Conservation (phyloP, 192 early-diverging fungal genomes). For the Umbelopsis vinacea region DNA sequence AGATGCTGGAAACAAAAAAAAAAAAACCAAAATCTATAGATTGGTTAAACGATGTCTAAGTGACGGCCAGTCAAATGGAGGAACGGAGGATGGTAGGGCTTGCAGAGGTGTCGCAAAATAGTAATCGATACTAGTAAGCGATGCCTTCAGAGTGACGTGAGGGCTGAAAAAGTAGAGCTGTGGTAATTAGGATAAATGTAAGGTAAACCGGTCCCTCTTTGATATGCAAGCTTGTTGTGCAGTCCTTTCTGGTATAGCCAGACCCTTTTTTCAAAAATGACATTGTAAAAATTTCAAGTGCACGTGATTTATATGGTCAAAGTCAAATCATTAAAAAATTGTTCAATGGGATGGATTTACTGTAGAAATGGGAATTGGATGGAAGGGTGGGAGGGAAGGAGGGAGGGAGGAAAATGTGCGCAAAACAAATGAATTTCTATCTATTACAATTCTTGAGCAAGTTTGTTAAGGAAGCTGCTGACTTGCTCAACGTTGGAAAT, state of each 20-base stretch:
- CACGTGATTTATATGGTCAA: not conserved
- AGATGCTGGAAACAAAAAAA: conserved; percentile 18
- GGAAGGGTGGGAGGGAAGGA: not conserved
- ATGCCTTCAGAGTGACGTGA: no score
- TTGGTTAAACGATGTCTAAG: not conserved
- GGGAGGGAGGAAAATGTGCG: not conserved
- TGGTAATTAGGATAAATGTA: no score
- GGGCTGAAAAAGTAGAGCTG: no score
- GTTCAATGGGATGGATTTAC: not conserved
- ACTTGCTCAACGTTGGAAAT: conserved; percentile 71
- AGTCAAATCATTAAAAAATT: not conserved
- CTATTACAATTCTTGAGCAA: conserved; percentile 40
- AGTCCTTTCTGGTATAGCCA: not conserved
- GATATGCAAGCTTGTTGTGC: not conserved
- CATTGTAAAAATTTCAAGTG: not conserved
- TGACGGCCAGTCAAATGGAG: not conserved
- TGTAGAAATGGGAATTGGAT: not conserved
- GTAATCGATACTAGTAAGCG: no score
- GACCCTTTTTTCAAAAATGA: no score
- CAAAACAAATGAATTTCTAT: conserved; percentile 13
- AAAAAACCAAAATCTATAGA: conserved; percentile 21
- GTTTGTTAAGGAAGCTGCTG: conserved; percentile 45
- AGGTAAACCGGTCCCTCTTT: not conserved
- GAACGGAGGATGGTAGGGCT: not conserved
- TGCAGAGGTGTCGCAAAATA: not conserved